Percentiles rank a stretch among this genome's conserved stretches.
phyloP scores from a whole-genome alignment of 2,329 filamentous ascomycete genomes.

The Westerdykella aurantiaca region DNA sequence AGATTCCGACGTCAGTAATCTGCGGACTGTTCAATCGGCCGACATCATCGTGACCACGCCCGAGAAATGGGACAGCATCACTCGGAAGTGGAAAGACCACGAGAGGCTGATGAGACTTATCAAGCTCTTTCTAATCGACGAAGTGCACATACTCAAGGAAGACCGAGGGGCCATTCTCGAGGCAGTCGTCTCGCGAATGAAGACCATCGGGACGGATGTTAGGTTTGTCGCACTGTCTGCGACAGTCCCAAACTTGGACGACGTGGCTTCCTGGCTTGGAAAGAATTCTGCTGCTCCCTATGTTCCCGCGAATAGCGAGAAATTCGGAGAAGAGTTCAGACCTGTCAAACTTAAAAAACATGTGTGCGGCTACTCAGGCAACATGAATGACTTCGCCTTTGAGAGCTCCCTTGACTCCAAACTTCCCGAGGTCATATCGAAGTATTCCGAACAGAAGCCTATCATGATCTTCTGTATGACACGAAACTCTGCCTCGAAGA shows the following conservation, averaged over 20 bases:
- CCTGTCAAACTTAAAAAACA: slow-evolving; percentile 71
- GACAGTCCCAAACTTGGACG: slow-evolving; percentile 74
- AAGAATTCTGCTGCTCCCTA: slow-evolving; percentile 55
- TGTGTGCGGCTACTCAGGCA: slow-evolving; percentile 62
- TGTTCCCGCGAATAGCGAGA: slow-evolving; percentile 60
- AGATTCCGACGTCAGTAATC: slow-evolving; percentile 64
- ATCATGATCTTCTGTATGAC: slow-evolving; percentile 82
- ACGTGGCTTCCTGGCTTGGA: slow-evolving; percentile 76
- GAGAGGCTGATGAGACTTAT: slow-evolving; percentile 67
- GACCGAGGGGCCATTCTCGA: slow-evolving; percentile 72
- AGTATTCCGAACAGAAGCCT: slow-evolving; percentile 65
- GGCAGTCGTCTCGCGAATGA: slow-evolving; percentile 82
- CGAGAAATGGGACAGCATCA: slow-evolving; percentile 89
- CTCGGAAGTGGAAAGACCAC: slow-evolving; percentile 80
- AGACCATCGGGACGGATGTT: slow-evolving; percentile 67
- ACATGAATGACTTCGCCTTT: slow-evolving; percentile 68
- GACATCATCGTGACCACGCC: slow-evolving; percentile 83
- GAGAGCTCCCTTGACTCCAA: slow-evolving; percentile 62
- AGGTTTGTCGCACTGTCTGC: slow-evolving; percentile 78
- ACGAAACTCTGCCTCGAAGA: slow-evolving; percentile 61
- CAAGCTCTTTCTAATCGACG: slow-evolving; percentile 77
- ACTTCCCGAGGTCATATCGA: slow-evolving; percentile 60
- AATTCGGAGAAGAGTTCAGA: slow-evolving; percentile 73
- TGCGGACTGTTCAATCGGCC: slow-evolving; percentile 64
- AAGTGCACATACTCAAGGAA: slow-evolving; percentile 82